Base-by-base conservation (phyloP, 1,284 basidiomycete species). In the Rhodotorula sp. region DNA sequence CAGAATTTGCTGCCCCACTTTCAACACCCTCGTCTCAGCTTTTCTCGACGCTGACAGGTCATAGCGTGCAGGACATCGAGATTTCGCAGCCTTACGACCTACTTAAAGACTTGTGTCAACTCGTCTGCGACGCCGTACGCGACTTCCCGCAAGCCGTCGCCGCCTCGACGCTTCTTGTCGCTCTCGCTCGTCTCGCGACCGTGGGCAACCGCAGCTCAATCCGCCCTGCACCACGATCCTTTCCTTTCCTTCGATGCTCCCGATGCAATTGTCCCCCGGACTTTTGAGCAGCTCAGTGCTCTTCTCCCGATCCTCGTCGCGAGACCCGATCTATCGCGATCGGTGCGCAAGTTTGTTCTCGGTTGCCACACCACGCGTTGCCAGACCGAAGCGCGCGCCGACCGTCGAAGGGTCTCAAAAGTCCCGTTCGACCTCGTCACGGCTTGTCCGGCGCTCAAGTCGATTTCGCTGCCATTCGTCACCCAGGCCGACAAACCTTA, bases 101-200 rank as follows among this genome's bases (percentile, higher is more conserved):
- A 20, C 62, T 66, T 0, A 17, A 58, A 46, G 69, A 70, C 54
- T 26, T 64, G 8, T 54, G 60, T 26, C 3, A 48, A 26, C 55
- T 49, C 22, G 14, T 70, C 33, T 42, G 44, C 58, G 45, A 44
- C 7, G 20, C 57, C 45, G 33, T 64, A n/a, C 26, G 24, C 14
- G 0, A 10, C 18, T 37, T 61, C 5, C 57, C 62, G 6, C 29
- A n/a, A 14, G 42, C 62, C 37, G 46, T 67, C 56, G 46, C 66
- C 17, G 26, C 66, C 15, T 6, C 48, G 24, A 64, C 65, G n/a
- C 15, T 62, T 73, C 53, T 30, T 33, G 18, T 59, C 71, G 14
- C 68, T 73, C 56, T 62, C 59, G 26, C 63, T 64, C 59, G 60
- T 61, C 37, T 70, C 65, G 6, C 68, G 59, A n/a, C 42, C 62